These are phyloP conservation scores for Coriaria nepalensis DNA, from an alignment of 306 rosid genomes.

Conservation along the genomic window DNA sequence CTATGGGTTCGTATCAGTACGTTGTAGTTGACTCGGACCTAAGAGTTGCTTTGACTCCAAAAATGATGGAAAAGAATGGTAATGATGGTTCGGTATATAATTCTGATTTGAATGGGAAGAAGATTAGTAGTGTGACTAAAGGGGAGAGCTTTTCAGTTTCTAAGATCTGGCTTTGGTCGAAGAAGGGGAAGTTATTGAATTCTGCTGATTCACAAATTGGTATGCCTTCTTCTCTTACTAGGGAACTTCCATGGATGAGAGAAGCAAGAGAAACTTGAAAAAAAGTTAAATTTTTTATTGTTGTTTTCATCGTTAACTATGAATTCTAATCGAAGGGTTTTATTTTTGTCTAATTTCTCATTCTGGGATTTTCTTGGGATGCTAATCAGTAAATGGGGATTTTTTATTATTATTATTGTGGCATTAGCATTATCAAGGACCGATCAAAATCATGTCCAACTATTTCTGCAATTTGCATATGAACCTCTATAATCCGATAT, in stretches of 20 bases:
- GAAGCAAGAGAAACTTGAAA: conserved; percentile 38
- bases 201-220: conserved; percentile 46
- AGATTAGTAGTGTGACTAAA: conserved; percentile 58
- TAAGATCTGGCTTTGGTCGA: conserved; percentile 93
- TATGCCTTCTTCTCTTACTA: conserved; percentile 51
- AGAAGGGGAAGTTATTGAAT: conserved; percentile 53
- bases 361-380: background rate
- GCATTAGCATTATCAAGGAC: too few relatives aligned
- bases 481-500: too few relatives aligned
- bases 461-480: too few relatives aligned
- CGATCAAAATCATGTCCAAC: too few relatives aligned
- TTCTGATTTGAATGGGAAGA: conserved; percentile 68
- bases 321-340: conserved; percentile 22
- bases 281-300: conserved; percentile 32
- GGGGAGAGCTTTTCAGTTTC: conserved; percentile 95
- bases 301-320: conserved; percentile 13
- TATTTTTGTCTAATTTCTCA: conserved; percentile 3
- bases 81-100: background rate
- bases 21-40: conserved; percentile 67
- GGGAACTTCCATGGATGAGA: conserved; percentile 61
- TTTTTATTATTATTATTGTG: too few relatives aligned
- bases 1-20: conserved; percentile 94
- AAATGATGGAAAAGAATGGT: too few relatives aligned
- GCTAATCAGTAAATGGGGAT: too few relatives aligned
- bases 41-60: conserved; percentile 36